A percentile compares a stretch with the other conserved stretches of the same genome.
phyloP scores from a whole-genome alignment of 2,329 filamentous ascomycete genomes.

The Claviceps cyperi region DNA sequence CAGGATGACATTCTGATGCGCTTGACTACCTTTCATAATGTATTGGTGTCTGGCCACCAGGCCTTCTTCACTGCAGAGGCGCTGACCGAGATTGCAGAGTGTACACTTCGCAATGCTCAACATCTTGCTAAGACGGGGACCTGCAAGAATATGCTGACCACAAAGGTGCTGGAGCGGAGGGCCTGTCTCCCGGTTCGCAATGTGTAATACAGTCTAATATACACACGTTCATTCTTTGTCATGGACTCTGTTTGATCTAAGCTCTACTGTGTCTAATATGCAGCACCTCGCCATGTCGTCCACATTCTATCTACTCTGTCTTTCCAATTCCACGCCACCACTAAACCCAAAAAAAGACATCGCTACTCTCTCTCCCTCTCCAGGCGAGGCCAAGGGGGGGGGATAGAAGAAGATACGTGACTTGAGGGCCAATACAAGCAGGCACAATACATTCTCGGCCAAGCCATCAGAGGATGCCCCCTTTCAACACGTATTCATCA shows the following conservation, averaged over 20 bases:
- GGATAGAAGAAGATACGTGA: no score
- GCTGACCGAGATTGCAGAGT: slow-evolving; percentile 46
- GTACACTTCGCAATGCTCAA: slow-evolving; percentile 41
- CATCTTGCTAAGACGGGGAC: slow-evolving; percentile 21
- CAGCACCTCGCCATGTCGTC: no score
- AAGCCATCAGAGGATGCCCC: no score
- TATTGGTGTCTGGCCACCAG: slow-evolving; percentile 52
- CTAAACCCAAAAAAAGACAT: no score
- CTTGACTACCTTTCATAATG: slow-evolving; percentile 53
- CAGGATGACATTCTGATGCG: slow-evolving; percentile 52
- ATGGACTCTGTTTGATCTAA: background rate
- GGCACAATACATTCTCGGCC: no score
- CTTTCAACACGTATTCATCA: no score
- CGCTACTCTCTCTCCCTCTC: no score
- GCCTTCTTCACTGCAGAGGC: slow-evolving; percentile 57
- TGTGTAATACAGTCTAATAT: no score
- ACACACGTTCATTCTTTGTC: background rate
- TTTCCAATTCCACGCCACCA: no score
- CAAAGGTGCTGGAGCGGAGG: slow-evolving; percentile 6
- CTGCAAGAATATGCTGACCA: slow-evolving; percentile 22
- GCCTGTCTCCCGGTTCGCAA: slow-evolving; percentile 9
- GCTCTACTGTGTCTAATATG: background rate
- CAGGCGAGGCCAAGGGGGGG: no score
- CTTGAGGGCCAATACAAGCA: no score
- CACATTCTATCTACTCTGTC: no score